These are phyloP conservation scores for Truncatella angustata DNA, from an alignment of 2,329 filamentous ascomycete species.

Conservation along the genomic window DNA sequence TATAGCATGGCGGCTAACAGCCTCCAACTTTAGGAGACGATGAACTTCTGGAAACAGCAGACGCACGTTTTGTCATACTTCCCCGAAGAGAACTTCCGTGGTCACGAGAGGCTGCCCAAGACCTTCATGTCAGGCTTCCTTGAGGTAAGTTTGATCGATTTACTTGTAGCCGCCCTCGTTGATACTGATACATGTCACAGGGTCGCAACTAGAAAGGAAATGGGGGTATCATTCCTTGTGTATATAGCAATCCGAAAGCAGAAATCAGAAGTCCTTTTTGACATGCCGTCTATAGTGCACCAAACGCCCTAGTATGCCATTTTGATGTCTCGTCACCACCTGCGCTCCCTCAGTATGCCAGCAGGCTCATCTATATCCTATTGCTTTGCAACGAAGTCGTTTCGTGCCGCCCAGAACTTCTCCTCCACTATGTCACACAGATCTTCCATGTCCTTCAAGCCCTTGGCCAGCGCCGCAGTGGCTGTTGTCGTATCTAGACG, in stretches of 20 bases:
- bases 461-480: slow-evolving; percentile 85
- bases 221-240: slow-evolving; percentile 27
- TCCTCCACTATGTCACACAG: slow-evolving; percentile 92
- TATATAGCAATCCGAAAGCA: slow-evolving; percentile 35
- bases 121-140: slow-evolving; percentile 95
- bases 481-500: slow-evolving; percentile 73
- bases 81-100: slow-evolving; percentile 75
- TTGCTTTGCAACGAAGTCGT: slow-evolving; percentile 48
- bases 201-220: slow-evolving; percentile 52
- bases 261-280: slow-evolving; percentile 26
- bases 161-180: neutral
- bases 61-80: slow-evolving; percentile 97
- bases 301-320: slow-evolving; percentile 25
- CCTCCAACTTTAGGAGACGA: slow-evolving; percentile 77
- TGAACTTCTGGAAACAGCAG: slow-evolving; percentile 99
- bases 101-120: slow-evolving; percentile 74
- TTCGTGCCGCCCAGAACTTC: slow-evolving; percentile 72
- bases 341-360: neutral
- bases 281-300: slow-evolving; percentile 24
- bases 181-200: slow-evolving; percentile 27
- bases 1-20: too few relatives aligned
- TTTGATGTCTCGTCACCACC: neutral
- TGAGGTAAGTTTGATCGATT: slow-evolving; percentile 61
- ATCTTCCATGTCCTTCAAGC: slow-evolving; percentile 82
- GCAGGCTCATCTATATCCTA: slow-evolving; percentile 1